Base-by-base conservation (phyloP, 1,284 basidiomycete species). In the Nidula niveotomentosa region DNA sequence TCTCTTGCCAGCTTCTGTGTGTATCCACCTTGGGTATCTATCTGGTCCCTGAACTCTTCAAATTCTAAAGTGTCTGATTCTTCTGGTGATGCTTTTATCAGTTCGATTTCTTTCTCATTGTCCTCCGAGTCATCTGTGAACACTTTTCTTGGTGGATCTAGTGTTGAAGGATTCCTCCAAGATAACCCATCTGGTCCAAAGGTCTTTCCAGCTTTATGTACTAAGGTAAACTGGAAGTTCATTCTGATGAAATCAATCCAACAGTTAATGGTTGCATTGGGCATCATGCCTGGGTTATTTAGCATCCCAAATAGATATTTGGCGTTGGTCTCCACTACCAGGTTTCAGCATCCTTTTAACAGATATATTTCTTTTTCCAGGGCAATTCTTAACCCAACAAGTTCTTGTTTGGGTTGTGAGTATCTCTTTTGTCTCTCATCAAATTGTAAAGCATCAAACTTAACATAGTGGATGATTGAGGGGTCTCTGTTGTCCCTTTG, bases 271-370 rank as follows among this genome's bases (percentile, higher is more conserved):
- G 62, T 65, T 0, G 65, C 62, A 3, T 60, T 69, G 0, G 70
- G 74, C 0, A 60, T 55, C 1, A 73, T 56, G 46, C 76, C 70
- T 0, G 73, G 75, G 13, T 75, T 69, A 12, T 67, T 60, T 1
- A 78, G 58, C 76, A 77, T 77, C 0, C 71, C 74, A 37, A 72
- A 66, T 39, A 78, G 68, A 54, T 74, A 75, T 2, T 59, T 56
- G 0, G 72, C 72, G 47, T 76, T 72, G 1, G 72, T 65, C 53
- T 78, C 71, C 1, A 77, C 60, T 7, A 66, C 45, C 1, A 76
- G 59, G 8, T 71, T 71, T 1, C 62, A 56, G 0, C 71, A 43
- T 0, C 74, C 73, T 6, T 74, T 64, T 3, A 77, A 49, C 17
- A 69, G 66, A 0, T 65, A 35, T 58, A 56, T 52, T 35, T 63